Evolutionary conservation across 345 rosid species (phyloP), one percentile per base, ranked within the genome.

Genomic region (Luvunga scandens): DNA sequence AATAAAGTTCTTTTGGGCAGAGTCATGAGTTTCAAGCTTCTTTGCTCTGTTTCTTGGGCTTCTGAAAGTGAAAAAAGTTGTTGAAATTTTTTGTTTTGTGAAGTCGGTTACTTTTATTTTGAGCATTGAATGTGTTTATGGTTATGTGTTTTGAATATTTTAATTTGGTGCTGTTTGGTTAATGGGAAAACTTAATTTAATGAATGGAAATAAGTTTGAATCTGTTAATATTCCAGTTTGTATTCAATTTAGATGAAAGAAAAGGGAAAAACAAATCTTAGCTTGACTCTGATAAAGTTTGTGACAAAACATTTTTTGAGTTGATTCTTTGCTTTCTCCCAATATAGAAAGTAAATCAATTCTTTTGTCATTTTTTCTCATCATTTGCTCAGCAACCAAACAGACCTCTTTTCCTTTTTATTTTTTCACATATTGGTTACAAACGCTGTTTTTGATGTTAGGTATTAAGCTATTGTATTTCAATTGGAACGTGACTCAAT

Each of bases 161-260:
- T 75, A 21, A 28, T 75, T 25, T 21, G 63, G 6, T 57, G n/a
- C 28, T 55, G 33, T n/a, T 72, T 83, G 80, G 67, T 66, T 25
- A 30, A 77, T 71, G 78, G 48, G 67, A 75, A 66, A 57, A 30
- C 28, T 12, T 16, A 57, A 57, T 33, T 25, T 19, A 72, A 7
- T 5, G 28, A 72, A 22, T 18, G 28, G 21, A 55, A 21, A 31
- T 30, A 56, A 5, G 36, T 72, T 56, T 72, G 27, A 72, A 14
- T 34, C 9, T 69, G 7, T 28, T 45, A 7, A 34, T 5, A 13
- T 6, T 69, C 38, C 73, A 13, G 8, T 38, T 67, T 67, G 28
- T 69, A 30, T 39, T 38, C 14, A 5, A 12, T 6, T 36, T 34
- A 39, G 30, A 70, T 70, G 36, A 18, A 28, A 70, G 16, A 9